Conservation (phyloP, 2,329 filamentous ascomycete species). For the Canariomyces notabilis region DNA sequence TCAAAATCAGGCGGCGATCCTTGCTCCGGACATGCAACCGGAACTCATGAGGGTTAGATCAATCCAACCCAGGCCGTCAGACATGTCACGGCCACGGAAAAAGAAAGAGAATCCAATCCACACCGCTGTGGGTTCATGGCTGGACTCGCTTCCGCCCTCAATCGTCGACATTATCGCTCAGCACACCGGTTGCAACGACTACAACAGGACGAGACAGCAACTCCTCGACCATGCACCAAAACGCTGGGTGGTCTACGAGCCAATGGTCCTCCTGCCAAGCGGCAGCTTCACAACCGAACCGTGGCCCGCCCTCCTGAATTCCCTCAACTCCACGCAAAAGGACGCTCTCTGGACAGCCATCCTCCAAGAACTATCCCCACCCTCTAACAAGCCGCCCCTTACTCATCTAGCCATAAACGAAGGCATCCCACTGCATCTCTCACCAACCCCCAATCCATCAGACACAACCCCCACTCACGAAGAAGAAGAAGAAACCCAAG, state of each 20-base stretch:
- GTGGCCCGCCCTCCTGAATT: slow-evolving; percentile 38
- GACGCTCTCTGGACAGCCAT: slow-evolving; percentile 44
- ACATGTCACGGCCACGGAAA: slow-evolving; percentile 11
- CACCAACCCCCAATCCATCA: background rate
- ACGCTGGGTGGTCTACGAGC: slow-evolving; percentile 56
- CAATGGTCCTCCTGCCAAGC: slow-evolving; percentile 55
- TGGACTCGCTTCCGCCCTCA: slow-evolving; percentile 25
- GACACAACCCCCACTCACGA: slow-evolving; percentile 4
- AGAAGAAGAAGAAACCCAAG: slow-evolving; percentile 7
- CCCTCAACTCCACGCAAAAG: slow-evolving; percentile 23
- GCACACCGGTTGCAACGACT: no score
- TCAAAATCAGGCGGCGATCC: no score
- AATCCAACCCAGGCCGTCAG: background rate
- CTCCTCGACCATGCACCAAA: slow-evolving; percentile 45
- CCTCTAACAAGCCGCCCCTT: slow-evolving; percentile 35
- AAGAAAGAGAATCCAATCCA: slow-evolving; percentile 35
- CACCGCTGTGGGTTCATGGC: slow-evolving; percentile 34
- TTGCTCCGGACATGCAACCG: no score
- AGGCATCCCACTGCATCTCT: slow-evolving; percentile 49
- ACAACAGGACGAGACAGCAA: no score
- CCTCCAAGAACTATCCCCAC: slow-evolving; percentile 41
- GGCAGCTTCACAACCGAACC: slow-evolving; percentile 46
- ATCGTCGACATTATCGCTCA: slow-evolving; percentile 8
- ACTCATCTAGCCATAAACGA: slow-evolving; percentile 59
- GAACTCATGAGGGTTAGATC: background rate